Base-by-base conservation (phyloP, 768 basidiomycete genomes). In the Kwoniella sp. region DNA sequence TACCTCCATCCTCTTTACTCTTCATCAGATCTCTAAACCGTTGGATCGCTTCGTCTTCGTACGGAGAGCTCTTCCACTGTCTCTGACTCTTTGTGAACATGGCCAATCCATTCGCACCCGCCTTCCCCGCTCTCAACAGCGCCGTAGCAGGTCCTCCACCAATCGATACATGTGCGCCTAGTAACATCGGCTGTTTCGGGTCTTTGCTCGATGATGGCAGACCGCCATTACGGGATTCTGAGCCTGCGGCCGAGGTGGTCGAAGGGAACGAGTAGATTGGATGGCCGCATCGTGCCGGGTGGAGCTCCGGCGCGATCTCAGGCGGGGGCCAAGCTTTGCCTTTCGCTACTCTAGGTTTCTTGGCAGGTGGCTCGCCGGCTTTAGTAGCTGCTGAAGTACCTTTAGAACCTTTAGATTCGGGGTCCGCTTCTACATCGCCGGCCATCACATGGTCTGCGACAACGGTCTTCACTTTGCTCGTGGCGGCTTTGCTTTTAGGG, bases 21-120 rank as follows among this genome's bases (percentile, higher is more conserved):
- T 81, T 72, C 86, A 91, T 84, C 26, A 87, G 83, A 34, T 81
- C 78, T 73, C 87, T 88, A 81, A 92, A 92, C 31, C 82, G 68
- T 1, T 79, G 61, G 9, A 91, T 83, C 0, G 85, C 87, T 13
- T 83, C 79, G 0, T 84, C 78, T 12, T 83, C 84, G 1, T 91
- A 83, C 1, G 86, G 81, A 2, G 87, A 86, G 3, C 88, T 87
- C 11, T 80, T 82, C 92, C 92, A 94, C 79, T 88, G 89, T 23
- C 90, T 83, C 71, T 93, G 92, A 0, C 88, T 89, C 79, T 93
- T 94, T 45, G 92, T 79, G 72, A 93, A 93, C 9, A 93, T 82
- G 0, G 90, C 91, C 70, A 93, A 90, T 4, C 90, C 86, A 58
- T 88, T 90, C n/a, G 90, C 91, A 0, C 90, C 86, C 47, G 91